Evolutionary conservation across 495 filamentous ascomycete species (phyloP).

Genomic region (Chaetomium tenue): DNA sequence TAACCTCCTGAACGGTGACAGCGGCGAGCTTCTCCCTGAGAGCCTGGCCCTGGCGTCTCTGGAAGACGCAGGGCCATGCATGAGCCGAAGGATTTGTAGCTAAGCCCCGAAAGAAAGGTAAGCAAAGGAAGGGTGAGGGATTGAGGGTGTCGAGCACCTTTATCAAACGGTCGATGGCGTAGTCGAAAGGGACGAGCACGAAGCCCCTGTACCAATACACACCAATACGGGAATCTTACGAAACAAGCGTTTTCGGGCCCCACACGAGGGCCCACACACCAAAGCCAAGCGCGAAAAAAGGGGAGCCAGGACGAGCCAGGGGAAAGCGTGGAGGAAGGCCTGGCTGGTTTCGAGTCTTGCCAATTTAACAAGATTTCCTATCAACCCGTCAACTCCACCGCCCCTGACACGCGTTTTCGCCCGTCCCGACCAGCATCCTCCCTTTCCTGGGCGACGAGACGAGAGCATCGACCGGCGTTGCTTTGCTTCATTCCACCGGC

Average conservation of each 20-base stretch:
- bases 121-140: too few species aligned
- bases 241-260: conserved; percentile 13
- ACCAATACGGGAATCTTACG: neutral
- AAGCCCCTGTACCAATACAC: neutral
- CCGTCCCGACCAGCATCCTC: conserved; percentile 11
- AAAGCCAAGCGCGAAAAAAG: conserved; percentile 20
- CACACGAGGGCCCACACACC: conserved; percentile 4
- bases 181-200: too few species aligned
- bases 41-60: too few species aligned
- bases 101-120: too few species aligned
- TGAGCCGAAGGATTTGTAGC: too few species aligned
- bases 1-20: too few species aligned
- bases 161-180: too few species aligned
- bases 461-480: conserved; percentile 10
- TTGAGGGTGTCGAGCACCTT: too few species aligned
- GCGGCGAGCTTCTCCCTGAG: too few species aligned
- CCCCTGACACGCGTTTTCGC: conserved; percentile 33
- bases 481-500: neutral
- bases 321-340: conserved; percentile 1
- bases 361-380: conserved; percentile 37
- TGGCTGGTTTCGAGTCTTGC: conserved; percentile 28
- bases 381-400: conserved; percentile 13
- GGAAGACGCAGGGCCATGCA: too few species aligned
- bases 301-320: conserved; percentile 18
- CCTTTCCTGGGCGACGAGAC: conserved; percentile 9